phyloP scores from a whole-genome alignment of 2,329 filamentous ascomycete species.

The Aureobasidium lini region DNA sequence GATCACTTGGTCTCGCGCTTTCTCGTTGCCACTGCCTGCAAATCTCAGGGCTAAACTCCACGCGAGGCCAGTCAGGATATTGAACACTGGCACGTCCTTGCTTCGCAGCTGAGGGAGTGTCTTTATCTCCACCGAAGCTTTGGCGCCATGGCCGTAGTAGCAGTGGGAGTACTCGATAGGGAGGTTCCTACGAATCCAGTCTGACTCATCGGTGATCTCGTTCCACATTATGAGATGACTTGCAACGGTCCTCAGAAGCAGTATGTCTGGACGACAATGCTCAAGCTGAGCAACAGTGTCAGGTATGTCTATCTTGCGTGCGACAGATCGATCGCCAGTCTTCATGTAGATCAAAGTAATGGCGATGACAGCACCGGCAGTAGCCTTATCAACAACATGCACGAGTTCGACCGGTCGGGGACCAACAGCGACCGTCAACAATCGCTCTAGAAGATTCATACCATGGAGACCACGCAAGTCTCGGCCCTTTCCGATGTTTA shows the following conservation, averaged over 20 bases:
- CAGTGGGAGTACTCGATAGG: conserved; percentile 52
- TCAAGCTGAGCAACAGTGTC: conserved; percentile 88
- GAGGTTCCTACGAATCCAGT: conserved; percentile 70
- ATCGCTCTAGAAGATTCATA: conserved; percentile 83
- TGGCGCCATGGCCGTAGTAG: background rate
- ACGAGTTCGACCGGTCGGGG: conserved; percentile 88
- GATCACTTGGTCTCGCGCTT: conserved; percentile 73
- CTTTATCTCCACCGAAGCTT: background rate
- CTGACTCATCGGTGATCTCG: conserved; percentile 54
- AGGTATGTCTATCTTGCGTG: conserved; percentile 86
- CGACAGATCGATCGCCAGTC: conserved; percentile 78
- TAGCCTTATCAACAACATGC: conserved; percentile 86
- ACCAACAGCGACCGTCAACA: conserved; percentile 77
- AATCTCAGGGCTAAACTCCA: conserved; percentile 51
- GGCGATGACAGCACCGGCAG: conserved; percentile 86
- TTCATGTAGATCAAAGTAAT: conserved; percentile 95
- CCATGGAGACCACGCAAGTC: conserved; percentile 85
- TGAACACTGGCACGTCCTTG: conserved; percentile 84
- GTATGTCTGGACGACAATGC: conserved; percentile 87
- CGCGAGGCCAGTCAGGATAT: conserved; percentile 82
- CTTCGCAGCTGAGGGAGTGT: conserved; percentile 52
- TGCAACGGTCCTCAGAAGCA: conserved; percentile 81
- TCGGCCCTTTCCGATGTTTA: conserved; percentile 86
- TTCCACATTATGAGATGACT: conserved; percentile 93
- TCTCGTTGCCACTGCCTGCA: conserved; percentile 46